A percentile compares a stretch with the other conserved stretches of the same genome.
Conservation (phyloP, 139 green algal species). For the Zygnema circumcarinatum region DNA sequence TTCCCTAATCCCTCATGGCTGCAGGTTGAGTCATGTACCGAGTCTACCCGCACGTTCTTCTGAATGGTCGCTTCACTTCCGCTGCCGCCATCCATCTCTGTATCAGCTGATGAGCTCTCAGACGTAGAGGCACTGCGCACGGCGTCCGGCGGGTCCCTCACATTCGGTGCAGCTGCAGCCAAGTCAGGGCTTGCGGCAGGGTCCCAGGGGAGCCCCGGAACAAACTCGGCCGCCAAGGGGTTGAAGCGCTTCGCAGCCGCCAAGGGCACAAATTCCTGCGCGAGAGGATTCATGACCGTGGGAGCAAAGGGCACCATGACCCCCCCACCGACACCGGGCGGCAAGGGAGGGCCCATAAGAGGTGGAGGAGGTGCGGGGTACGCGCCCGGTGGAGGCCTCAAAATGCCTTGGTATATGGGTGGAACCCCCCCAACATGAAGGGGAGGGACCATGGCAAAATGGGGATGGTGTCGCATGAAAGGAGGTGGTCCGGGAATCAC, state of each 20-base stretch:
- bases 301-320: background rate
- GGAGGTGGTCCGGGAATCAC: background rate
- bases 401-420: constrained; percentile 13
- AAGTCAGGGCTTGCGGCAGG: background rate
- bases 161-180: background rate
- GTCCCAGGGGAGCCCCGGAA: constrained; percentile 15
- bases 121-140: background rate
- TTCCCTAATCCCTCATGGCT: background rate
- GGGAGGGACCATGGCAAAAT: background rate
- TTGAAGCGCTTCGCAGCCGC: background rate
- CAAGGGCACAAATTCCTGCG: constrained; percentile 26
- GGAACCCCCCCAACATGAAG: background rate
- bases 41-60: background rate
- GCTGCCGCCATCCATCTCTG: background rate
- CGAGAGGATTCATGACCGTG: constrained; percentile 10
- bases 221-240: constrained; percentile 2
- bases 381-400: background rate
- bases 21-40: too few relatives aligned
- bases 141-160: background rate
- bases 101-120: background rate
- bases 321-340: background rate
- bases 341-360: background rate
- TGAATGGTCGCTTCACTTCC: background rate
- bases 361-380: background rate
- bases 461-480: background rate